Evolutionary conservation across 2,329 filamentous ascomycete species (phyloP).

Genomic region (Lasiodiplodia citricola): DNA sequence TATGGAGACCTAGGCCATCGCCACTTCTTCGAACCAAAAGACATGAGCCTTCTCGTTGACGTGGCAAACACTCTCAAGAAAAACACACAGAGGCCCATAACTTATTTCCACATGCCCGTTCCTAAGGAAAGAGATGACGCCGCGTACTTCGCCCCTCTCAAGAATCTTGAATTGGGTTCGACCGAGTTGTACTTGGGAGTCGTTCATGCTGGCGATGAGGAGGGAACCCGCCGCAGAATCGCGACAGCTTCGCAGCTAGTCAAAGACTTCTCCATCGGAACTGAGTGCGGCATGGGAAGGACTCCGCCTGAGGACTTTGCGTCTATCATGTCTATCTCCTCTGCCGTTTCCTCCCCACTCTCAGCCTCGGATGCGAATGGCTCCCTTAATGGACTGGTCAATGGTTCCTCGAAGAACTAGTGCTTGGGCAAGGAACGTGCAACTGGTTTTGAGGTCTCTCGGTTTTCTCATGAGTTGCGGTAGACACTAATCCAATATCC

Average conservation of each 20-base stretch:
- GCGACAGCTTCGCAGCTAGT: slow-evolving; percentile 15
- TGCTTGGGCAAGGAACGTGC: neutral
- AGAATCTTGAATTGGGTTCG: slow-evolving; percentile 3
- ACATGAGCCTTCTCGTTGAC: slow-evolving; percentile 43
- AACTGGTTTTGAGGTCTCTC: neutral
- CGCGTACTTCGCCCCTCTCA: slow-evolving; percentile 24
- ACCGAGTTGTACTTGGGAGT: slow-evolving; percentile 26
- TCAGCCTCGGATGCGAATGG: neutral
- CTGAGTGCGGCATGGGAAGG: slow-evolving; percentile 42
- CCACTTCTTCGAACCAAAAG: slow-evolving; percentile 52
- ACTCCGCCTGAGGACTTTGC: slow-evolving; percentile 39
- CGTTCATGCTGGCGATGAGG: slow-evolving; percentile 23
- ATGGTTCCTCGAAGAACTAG: neutral
- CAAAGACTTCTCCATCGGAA: slow-evolving; percentile 14
- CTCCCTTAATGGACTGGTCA: neutral
- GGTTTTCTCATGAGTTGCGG: neutral
- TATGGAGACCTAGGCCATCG: slow-evolving; percentile 54
- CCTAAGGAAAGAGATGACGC: slow-evolving; percentile 25
- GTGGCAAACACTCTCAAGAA: slow-evolving; percentile 43
- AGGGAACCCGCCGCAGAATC: slow-evolving; percentile 24
- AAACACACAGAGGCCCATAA: slow-evolving; percentile 37
- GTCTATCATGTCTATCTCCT: slow-evolving; percentile 32
- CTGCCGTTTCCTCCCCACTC: slow-evolving; percentile 16
- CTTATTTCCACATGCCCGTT: slow-evolving; percentile 51
- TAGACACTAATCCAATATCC: neutral